phyloP scores from a whole-genome alignment of 83 land plant species.

The Thuja plicata region DNA sequence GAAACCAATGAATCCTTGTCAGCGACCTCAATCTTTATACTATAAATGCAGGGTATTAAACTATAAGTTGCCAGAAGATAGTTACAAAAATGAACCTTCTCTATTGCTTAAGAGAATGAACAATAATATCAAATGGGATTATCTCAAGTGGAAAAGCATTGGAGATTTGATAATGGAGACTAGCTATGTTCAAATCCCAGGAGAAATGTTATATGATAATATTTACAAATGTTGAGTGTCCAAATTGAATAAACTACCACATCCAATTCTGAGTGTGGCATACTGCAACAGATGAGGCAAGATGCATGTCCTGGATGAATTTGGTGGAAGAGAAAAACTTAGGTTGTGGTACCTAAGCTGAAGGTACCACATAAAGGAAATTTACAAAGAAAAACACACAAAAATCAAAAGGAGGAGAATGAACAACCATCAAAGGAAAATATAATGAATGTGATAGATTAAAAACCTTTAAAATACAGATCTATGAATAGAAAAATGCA shows the following conservation, averaged over 20 bases:
- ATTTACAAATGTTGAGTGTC: no score
- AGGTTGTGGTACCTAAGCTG: no score
- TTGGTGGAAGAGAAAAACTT: no score
- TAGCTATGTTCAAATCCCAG: no score
- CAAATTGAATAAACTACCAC: no score
- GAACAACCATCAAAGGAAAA: not conserved
- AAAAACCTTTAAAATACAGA: not conserved
- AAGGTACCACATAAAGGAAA: not conserved
- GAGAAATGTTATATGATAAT: no score
- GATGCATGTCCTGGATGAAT: no score
- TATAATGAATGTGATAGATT: not conserved
- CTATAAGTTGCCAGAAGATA: not conserved
- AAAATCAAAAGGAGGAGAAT: not conserved
- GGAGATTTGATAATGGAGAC: no score
- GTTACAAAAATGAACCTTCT: not conserved
- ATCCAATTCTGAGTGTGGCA: no score
- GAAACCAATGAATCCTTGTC: not conserved
- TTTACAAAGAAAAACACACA: not conserved
- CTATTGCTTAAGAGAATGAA: not conserved
- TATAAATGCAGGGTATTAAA: constrained; percentile 9
- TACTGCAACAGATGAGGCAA: no score
- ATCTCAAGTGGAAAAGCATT: no score
- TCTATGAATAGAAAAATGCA: not conserved
- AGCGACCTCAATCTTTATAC: not conserved
- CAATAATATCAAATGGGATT: not conserved